Percentiles rank a stretch among this genome's conserved stretches.
Conservation (phyloP, 176 grass and related monocot species). For the Calamus simplicifolius region DNA sequence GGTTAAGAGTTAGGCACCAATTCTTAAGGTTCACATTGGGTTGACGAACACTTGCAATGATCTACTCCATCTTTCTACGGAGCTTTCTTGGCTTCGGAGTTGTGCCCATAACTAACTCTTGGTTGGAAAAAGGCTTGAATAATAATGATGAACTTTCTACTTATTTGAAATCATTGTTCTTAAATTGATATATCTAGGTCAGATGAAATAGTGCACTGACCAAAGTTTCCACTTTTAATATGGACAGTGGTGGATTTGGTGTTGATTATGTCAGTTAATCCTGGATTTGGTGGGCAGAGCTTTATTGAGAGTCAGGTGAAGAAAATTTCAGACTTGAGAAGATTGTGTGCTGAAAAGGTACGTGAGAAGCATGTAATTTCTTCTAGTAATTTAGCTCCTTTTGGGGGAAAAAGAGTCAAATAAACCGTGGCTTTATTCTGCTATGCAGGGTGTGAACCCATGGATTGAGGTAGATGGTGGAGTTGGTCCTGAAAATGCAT, state of each 20-base stretch:
- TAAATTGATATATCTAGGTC: neutral
- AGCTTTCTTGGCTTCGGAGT: too few relatives aligned
- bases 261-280: constrained; percentile 99
- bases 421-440: constrained; percentile 7
- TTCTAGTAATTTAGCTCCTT: neutral
- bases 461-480: constrained; percentile 99
- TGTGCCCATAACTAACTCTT: too few relatives aligned
- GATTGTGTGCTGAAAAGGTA: constrained; percentile 94
- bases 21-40: too few relatives aligned
- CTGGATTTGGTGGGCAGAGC: constrained; percentile 97
- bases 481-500: constrained; percentile 81
- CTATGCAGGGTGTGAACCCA: constrained; percentile 76
- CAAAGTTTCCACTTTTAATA: constrained; percentile 1
- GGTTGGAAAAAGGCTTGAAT: too few relatives aligned
- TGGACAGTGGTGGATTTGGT: constrained; percentile 83
- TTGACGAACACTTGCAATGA: too few relatives aligned
- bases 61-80: too few relatives aligned
- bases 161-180: too few relatives aligned
- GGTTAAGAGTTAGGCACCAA: too few relatives aligned
- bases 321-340: constrained; percentile 95
- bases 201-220: neutral
- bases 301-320: constrained; percentile 99
- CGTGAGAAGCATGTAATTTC: constrained; percentile 4
- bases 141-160: too few relatives aligned
- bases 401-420: too few relatives aligned